Conservation (phyloP, 2,329 filamentous ascomycete species). For the Ciborinia camelliae region DNA sequence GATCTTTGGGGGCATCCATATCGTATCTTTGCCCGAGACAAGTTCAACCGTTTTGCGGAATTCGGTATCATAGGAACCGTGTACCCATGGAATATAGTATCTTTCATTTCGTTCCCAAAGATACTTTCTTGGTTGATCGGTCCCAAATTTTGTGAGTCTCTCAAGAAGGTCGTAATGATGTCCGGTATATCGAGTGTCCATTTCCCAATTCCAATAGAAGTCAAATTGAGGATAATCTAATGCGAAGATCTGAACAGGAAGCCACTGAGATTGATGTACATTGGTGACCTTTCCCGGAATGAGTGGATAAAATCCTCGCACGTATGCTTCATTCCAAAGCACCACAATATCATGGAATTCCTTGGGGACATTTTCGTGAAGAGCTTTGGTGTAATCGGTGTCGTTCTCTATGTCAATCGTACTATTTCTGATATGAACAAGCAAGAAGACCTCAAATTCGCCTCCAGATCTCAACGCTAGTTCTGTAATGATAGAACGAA, state of each 20-base stretch:
- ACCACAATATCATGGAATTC: constrained; percentile 70
- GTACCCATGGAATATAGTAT: constrained; percentile 67
- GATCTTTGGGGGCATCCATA: constrained; percentile 62
- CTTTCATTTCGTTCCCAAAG: constrained; percentile 71
- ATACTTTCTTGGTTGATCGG: constrained; percentile 65
- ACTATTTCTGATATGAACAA: constrained; percentile 73
- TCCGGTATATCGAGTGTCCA: constrained; percentile 74
- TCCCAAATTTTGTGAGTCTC: constrained; percentile 59
- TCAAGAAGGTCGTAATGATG: constrained; percentile 79
- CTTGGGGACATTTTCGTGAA: constrained; percentile 60
- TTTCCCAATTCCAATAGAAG: constrained; percentile 62
- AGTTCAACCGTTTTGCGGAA: constrained; percentile 62
- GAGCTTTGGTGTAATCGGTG: constrained; percentile 55
- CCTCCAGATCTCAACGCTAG: constrained; percentile 71
- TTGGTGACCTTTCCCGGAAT: constrained; percentile 52
- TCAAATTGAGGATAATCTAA: constrained; percentile 76
- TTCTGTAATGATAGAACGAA: constrained; percentile 77
- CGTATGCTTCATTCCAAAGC: constrained; percentile 71
- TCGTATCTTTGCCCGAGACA: constrained; percentile 35
- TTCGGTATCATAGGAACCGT: constrained; percentile 63
- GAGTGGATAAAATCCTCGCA: constrained; percentile 73
- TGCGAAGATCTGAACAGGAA: constrained; percentile 71
- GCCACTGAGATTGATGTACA: constrained; percentile 42
- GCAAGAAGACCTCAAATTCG: constrained; percentile 75
- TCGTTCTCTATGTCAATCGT: constrained; percentile 56